Evolutionary conservation across 495 filamentous ascomycete genomes (phyloP).

Genomic region (Aspergillus carlsbadensis): DNA sequence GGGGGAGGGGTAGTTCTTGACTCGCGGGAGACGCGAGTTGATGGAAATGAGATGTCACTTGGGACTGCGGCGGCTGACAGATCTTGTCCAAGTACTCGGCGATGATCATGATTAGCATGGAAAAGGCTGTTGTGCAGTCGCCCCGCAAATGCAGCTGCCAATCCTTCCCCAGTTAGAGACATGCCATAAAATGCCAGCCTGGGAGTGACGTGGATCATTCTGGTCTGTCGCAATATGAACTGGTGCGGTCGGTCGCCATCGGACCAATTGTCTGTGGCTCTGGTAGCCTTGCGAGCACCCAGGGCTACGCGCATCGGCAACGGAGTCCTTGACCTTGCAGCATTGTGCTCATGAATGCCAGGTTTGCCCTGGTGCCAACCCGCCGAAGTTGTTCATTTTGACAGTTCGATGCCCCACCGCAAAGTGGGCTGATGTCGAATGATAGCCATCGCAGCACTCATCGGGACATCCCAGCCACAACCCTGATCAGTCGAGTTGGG

Average conservation of each 20-base stretch:
- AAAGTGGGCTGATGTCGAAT: slow-evolving; percentile 5
- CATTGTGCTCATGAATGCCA: slow-evolving; percentile 3
- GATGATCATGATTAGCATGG: slow-evolving; percentile 23
- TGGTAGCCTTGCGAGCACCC: slow-evolving; percentile 25
- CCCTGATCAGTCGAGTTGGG: slow-evolving; percentile 26
- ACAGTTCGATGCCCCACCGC: slow-evolving; percentile 26
- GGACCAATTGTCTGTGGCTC: slow-evolving; percentile 21
- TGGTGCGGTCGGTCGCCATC: slow-evolving; percentile 23
- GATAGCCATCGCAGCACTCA: slow-evolving; percentile 17
- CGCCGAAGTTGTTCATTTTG: slow-evolving; percentile 17
- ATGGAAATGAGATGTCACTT: slow-evolving; percentile 19
- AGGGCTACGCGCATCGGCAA: slow-evolving; percentile 15
- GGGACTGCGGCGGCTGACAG: slow-evolving; percentile 20
- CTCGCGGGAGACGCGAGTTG: slow-evolving; percentile 15
- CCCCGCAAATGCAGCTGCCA: slow-evolving; percentile 25
- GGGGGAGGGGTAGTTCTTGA: slow-evolving; percentile 22
- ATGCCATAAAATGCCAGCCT: slow-evolving; percentile 16
- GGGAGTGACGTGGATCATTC: slow-evolving; percentile 28
- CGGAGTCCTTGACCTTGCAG: slow-evolving; percentile 14
- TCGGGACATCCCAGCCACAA: slow-evolving; percentile 21
- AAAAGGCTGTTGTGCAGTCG: slow-evolving; percentile 15
- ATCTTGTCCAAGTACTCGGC: slow-evolving; percentile 12
- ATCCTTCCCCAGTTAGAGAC: slow-evolving; percentile 20
- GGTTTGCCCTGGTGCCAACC: slow-evolving; percentile 18
- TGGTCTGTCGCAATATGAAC: slow-evolving; percentile 27